Base-by-base conservation (phyloP, 306 rosid genomes). In the Cucurbita pepo region DNA sequence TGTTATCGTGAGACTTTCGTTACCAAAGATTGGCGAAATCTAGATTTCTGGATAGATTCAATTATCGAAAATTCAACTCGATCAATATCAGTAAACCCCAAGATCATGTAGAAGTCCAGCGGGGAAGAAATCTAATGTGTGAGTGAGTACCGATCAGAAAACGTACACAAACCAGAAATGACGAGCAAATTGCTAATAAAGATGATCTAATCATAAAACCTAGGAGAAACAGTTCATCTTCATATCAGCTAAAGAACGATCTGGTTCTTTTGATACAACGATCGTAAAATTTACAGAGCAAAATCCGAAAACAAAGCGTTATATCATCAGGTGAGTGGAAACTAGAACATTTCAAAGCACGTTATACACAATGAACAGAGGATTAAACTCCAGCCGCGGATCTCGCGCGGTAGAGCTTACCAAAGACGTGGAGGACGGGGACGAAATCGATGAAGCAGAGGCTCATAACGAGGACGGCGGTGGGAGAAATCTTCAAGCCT, bases 371-470 rank as follows among this genome's bases (percentile, higher is more conserved):
- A 9, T 10, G 3, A 0, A 13, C 18, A 66, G 6, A 45, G 40
- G 12, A 74, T 77, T 79, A 88, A 15, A 75, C 91, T 19, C 80
- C 84, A 5, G 73, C 89, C 2, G 80, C 83, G 19, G 90, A 84
- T 80, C 86, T 84, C 70, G 80, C 74, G 69, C 82, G 89, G 12
- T 85, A 85, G 64, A 85, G 82, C 59, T 92, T 92, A 54, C 97
- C 97, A 71, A 90, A 84, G 71, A 92, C 96, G 81, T 92, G 97
- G 69, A 92, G 96, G 25, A 87, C 88, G 22, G 97, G 85, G 74
- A 92, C 96, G 67, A 92, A 92, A 52, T 88, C 96, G 81, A 92
- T 92, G 95, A 92, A 92, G 84, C 95, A 88, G 83, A 92, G 85
- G 84, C 97, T 88, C 89, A 89, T 79, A 8, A 92, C 89, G 5